Base-by-base conservation (phyloP, 495 filamentous ascomycete genomes). In the Neurospora sp. region DNA sequence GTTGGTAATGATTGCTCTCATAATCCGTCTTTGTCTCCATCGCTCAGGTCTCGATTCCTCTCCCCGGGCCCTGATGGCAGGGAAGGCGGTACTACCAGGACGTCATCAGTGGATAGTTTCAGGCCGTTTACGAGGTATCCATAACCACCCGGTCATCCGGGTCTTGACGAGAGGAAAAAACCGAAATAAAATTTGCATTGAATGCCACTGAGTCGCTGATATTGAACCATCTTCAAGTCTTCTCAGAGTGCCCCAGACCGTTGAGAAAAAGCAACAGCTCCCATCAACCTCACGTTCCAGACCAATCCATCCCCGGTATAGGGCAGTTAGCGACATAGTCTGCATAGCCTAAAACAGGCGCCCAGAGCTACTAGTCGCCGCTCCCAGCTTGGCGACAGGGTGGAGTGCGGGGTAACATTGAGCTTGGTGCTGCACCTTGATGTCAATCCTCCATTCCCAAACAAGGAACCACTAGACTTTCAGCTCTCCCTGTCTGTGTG, bases 391-490 rank as follows among this genome's bases (percentile, higher is more conserved):
- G 53, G 53, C 53, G 53, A 66, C 53, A 66, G 53, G 53, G 53
- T 61, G 53, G 27, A 71, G 73, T 74, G 73, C 73, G 73, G 73
- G 73, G 73, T 73, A 73, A 22, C 46, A 12, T 53, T n/a, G 14
- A 66, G 20, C 70, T 66, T 66, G 46, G 14, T 46, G 27, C 66
- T 73, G 73, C 71, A 74, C 73, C 73, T 74, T 74, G 73, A 74
- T 74, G 73, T 74, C 73, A 72, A 70, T 31, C 59, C 48, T 53
- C 40, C 40, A 35, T 12, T 70, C 22, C 53, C 27, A 35, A 66
- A 35, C 53, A 66, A 66, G 53, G 53, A 66, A 66, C 53, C 53
- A 66, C 53, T 66, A 35, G 53, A 66, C 53, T 66, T 61, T 66
- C 69, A 40, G 38, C 38, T 40, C 38, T 70, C 20, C 27, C 37